Evolutionary conservation across 352 stramenopile species (phyloP).

Genomic region (Phytopythium boreale): DNA sequence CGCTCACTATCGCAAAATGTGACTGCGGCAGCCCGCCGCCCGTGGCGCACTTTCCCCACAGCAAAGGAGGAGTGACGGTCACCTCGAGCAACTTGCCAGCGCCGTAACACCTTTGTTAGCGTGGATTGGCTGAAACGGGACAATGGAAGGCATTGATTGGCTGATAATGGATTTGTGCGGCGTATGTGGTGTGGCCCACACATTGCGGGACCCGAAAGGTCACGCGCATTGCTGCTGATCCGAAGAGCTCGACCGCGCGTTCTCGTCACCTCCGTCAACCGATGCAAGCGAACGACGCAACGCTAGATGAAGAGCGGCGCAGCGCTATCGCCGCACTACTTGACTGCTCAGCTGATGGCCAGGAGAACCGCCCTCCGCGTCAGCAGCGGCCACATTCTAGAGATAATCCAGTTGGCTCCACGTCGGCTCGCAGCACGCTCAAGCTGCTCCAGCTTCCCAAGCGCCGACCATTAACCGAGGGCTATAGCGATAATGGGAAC

Average conservation of each 20-base stretch:
- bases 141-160: not conserved
- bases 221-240: not conserved
- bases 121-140: not conserved
- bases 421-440: not conserved
- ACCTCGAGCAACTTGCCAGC: not conserved
- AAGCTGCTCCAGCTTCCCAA: constrained; percentile 1
- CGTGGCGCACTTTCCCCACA: too few species aligned
- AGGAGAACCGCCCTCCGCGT: not conserved
- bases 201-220: not conserved
- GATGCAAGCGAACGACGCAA: not conserved
- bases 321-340: not conserved
- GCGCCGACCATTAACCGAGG: not conserved
- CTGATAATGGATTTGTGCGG: not conserved
- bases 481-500: not conserved
- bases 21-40: not conserved
- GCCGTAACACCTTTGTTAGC: not conserved
- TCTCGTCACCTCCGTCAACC: not conserved
- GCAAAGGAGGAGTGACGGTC: not conserved
- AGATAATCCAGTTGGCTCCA: not conserved
- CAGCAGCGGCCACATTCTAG: not conserved
- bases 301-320: not conserved
- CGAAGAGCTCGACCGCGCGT: not conserved
- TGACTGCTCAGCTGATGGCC: not conserved
- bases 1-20: not conserved
- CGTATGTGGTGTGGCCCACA: not conserved